Evolutionary conservation across 2,329 filamentous ascomycete species (phyloP), one percentile per base, ranked within the genome.

Genomic region (Penicillium sp.): DNA sequence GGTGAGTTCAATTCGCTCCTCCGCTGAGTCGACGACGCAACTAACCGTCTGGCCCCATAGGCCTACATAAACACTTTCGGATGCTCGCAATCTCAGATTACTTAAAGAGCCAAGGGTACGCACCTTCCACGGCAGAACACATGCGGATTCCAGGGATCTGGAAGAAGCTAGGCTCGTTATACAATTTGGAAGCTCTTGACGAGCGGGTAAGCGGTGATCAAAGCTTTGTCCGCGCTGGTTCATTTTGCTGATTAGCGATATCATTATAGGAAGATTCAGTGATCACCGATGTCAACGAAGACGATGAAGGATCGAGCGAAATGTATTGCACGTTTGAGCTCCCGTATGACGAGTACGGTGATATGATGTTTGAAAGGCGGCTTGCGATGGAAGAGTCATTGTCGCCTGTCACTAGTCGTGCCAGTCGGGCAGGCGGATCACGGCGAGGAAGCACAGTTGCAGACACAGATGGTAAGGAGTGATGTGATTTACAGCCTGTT

Each of bases 51-150:
- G 28, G 31, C 17, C 12, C 5, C 19, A n/a, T 48, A 63, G 90
- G 91, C 58, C 89, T 96, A 82, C 91, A 96, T 77, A 95, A 93
- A 72, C 91, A 96, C 73, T 96, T 96, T 70, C 88, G 90, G 57
- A 92, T 97, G 82, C 86, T 96, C 60, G 87, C 90, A 9, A 90
- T 97, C 56, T 88, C 88, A 42, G 87, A 92, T 64, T 85, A 90
- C 64, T 78, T 95, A 58, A 85, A 88, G 62, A 90, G 89, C 64
- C 89, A 92, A 73, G 91, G 91, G 83, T 91, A 72, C 83, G 88
- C 49, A 81, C 88, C 67, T 65, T 84, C 62, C 78, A 85, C 69
- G 22, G 72, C 77, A 64, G 82, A 84, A 16, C 94, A 99, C 76
- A 97, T 91, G 38, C 88, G 88, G 56, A 94, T 96, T 63, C 88